A percentile compares a stretch with the other conserved stretches of the same genome.
These are phyloP conservation scores for Baeospora myosura DNA, from an alignment of 1,284 basidiomycete species.

Conservation along the genomic window DNA sequence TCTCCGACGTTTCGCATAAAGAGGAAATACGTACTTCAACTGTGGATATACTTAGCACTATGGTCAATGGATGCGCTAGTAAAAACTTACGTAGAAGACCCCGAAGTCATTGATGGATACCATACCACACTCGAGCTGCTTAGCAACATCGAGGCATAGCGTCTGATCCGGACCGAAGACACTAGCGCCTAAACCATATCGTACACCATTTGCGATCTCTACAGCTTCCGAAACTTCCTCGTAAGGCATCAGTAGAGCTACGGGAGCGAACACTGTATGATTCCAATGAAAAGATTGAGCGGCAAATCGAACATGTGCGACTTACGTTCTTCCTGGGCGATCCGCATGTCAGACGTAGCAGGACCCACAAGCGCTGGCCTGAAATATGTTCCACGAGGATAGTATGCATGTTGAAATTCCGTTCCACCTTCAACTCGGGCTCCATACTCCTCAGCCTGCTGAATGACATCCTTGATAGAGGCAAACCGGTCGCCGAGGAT, in stretches of 20 bases:
- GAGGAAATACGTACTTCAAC: constrained; percentile 55
- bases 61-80: background rate
- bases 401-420: constrained; percentile 50
- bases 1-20: constrained; percentile 27
- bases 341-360: constrained; percentile 66
- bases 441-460: constrained; percentile 66
- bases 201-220: constrained; percentile 77
- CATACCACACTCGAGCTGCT: constrained; percentile 86
- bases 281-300: constrained; percentile 32
- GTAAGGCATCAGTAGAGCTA: constrained; percentile 81
- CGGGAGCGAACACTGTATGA: constrained; percentile 75
- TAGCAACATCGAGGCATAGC: constrained; percentile 73
- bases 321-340: constrained; percentile 77
- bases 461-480: constrained; percentile 64
- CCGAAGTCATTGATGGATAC: constrained; percentile 94
- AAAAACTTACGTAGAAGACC: constrained; percentile 74
- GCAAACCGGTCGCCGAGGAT: constrained; percentile 66
- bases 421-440: constrained; percentile 64
- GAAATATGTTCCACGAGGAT: constrained; percentile 75
- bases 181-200: constrained; percentile 89
- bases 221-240: constrained; percentile 78
- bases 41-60: constrained; percentile 72
- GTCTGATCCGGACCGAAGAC: constrained; percentile 85
- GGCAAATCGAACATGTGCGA: constrained; percentile 12
- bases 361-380: constrained; percentile 81